phyloP scores from a whole-genome alignment of 73 alveolate species.

The Paramecium sonneborni region DNA sequence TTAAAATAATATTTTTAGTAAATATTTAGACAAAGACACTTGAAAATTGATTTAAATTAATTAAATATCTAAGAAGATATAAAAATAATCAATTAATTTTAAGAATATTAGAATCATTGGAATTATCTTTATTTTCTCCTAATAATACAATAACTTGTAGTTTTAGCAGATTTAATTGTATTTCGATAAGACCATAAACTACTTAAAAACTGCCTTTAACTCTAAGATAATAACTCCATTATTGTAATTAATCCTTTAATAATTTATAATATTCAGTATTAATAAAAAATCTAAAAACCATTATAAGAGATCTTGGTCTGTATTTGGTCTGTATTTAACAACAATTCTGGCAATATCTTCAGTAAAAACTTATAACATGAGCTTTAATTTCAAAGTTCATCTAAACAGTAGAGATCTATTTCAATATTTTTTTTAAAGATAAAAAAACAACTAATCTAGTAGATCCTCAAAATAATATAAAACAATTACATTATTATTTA shows the following conservation, averaged over 20 bases:
- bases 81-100: too few species aligned
- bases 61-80: too few species aligned
- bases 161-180: constrained; percentile 81
- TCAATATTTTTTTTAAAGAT: constrained; percentile 57
- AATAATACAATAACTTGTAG: constrained; percentile 78
- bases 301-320: constrained; percentile 82
- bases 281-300: constrained; percentile 68
- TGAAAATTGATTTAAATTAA: too few species aligned
- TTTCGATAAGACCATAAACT: constrained; percentile 70
- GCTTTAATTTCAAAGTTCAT: constrained; percentile 76
- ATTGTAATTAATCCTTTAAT: constrained; percentile 77
- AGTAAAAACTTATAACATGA: constrained; percentile 77
- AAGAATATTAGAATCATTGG: constrained; percentile 83
- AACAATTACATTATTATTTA: too few species aligned
- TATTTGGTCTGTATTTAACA: constrained; percentile 89
- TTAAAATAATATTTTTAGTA: too few species aligned
- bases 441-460: constrained; percentile 63
- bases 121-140: constrained; percentile 86
- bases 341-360: constrained; percentile 85
- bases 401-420: constrained; percentile 75
- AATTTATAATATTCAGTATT: constrained; percentile 74
- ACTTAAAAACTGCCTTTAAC: constrained; percentile 80
- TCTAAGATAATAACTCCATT: constrained; percentile 78
- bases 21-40: too few species aligned
- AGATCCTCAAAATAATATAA: not conserved